Evolutionary conservation across 768 basidiomycete genomes (phyloP), one percentile per base, ranked within the genome.

Genomic region (Dioszegia crocea): DNA sequence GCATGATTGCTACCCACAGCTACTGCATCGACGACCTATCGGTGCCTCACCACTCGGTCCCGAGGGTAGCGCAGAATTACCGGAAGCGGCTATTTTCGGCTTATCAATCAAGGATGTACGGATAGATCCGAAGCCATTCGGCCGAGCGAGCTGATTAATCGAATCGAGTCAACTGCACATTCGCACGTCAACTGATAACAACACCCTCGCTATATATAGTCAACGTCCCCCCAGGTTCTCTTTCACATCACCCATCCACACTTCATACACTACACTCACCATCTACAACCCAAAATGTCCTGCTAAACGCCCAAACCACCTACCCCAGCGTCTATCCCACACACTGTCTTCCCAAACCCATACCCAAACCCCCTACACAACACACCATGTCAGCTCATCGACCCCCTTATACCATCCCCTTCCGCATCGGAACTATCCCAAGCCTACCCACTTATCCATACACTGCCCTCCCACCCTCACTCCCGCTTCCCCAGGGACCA

Each of bases 321-420:
- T 21, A 49, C 29, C 43, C 50, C 57, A 30, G 16, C n/a, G 9
- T 31, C 46, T 31, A 60, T 19, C 16, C 39, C 31, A 38, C 38
- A 50, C 36, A 29, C 45, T 57, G 44, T 54, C 33, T 17, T 14
- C 51, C 6, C 30, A 21, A 38, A 29, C 30, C 47, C 29, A 38
- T 27, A 36, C 50, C 52, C 31, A n/a, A 16, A 29, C 16, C 27
- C 51, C 14, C n/a, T 19, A 38, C 51, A 4, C 27, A 30, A 9
- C 27, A 8, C 53, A 58, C 12, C 53, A 61, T 49, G 53, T 41
- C 46, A 39, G 31, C 53, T 47, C 24, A 47, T 19, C 27, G 24
- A 57, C 41, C 29, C 49, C 58, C 21, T 19, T 39, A 41, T 24
- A 55, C 54, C 16, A 47, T 24, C 14, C 14, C 31, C 47, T 10